These are phyloP conservation scores for Porcisia hertigi DNA, from an alignment of 208 protist genomes.

Conservation along the genomic window DNA sequence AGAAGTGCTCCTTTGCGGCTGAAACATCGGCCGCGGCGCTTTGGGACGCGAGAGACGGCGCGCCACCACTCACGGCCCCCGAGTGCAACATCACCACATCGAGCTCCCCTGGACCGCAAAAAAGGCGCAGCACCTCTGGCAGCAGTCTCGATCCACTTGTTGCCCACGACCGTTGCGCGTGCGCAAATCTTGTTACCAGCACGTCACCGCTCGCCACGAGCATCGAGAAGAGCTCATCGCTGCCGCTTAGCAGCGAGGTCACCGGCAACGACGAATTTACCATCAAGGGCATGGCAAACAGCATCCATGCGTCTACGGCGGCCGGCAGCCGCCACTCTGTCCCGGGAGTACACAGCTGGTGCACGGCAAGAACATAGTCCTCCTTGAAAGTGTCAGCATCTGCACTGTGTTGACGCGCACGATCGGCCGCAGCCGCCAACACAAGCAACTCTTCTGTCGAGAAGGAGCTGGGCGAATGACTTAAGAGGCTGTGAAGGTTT, in stretches of 20 bases:
- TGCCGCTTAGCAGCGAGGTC: not conserved
- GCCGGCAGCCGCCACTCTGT: conserved; percentile 22
- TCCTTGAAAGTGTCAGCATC: not conserved
- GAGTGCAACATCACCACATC: conserved; percentile 3
- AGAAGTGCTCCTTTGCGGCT: not conserved
- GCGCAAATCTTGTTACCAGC: conserved; percentile 15
- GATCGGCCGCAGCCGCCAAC: conserved; percentile 19
- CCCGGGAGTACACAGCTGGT: conserved; percentile 2
- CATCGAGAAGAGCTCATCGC: conserved; percentile 6
- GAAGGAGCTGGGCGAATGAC: conserved; percentile 13
- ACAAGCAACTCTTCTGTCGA: conserved; percentile 32
- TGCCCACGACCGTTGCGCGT: conserved; percentile 13
- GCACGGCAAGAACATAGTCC: conserved; percentile 3
- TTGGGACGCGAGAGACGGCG: not conserved
- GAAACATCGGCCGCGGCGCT: not conserved
- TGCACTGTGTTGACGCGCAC: not conserved
- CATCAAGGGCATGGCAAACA: conserved; percentile 15
- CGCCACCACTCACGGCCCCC: not conserved
- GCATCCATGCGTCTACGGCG: conserved; percentile 31
- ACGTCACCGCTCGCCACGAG: conserved; percentile 23
- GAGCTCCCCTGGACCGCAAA: conserved; percentile 2
- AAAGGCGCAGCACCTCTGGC: conserved; percentile 25
- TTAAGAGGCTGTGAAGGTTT: conserved; percentile 8
- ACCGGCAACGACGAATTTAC: not conserved
- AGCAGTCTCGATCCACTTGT: conserved; percentile 6